Base-by-base conservation (phyloP, 768 basidiomycete genomes). In the Trametes coccinea region DNA sequence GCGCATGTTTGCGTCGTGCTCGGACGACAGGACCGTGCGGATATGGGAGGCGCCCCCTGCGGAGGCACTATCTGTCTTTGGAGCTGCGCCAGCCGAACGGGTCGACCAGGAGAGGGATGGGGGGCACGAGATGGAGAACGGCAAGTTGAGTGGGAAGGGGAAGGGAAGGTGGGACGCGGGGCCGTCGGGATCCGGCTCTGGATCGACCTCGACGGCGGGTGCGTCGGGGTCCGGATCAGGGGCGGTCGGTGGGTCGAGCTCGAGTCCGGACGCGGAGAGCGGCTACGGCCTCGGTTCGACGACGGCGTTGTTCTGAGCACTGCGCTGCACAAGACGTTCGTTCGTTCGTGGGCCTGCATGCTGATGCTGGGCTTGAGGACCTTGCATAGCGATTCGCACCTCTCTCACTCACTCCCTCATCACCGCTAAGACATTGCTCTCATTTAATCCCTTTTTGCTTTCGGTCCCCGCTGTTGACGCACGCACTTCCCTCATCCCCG, bases 1-100 rank as follows among this genome's bases (percentile, higher is more conserved):
- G 66, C 85, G 88, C 59, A 90, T 98, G 88, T 98, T 98, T 76
- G 97, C 97, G 34, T 94, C 92, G 45, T 97, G 94, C 73, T 93
- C 93, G 46, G 96, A 99, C 72, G 96, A 99, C 76, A 77, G 79
- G 56, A 92, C 90, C 16, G 86, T 99, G 68, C 86, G 94, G 62
- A 89, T 96, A 79, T 96, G 94, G 94, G 90, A 93, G 74, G 66
- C 68, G 53, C 59, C 61, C 2, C 66, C 58, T 27, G 33, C 63
- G 45, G 59, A 56, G 53, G 57, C 43, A 50, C 30, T 64, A 46
- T 56, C 62, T 17, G 37, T 62, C 37, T 17, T 54, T 37, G 40
- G 59, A 31, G 40, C 22, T 56, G 52, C 48, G 31, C 40, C 45
- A 48, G 51, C 46, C 31, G 56, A 53, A 14, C 41, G 5, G 10